Base-by-base conservation (phyloP, 106 monocot genomes). In the Phalaenopsis aphrodite region DNA sequence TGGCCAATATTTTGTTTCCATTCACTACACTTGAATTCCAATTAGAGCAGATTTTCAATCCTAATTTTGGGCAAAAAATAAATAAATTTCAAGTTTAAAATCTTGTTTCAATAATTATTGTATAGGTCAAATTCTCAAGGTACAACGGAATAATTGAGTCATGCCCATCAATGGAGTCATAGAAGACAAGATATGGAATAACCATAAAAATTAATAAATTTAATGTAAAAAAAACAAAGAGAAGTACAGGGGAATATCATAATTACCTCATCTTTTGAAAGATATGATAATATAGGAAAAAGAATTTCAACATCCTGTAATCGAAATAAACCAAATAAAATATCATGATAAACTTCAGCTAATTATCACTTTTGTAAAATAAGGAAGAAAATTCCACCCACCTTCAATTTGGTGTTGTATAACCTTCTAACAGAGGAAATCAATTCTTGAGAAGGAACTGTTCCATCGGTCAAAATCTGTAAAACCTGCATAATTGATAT, bases 261-360 rank as follows among this genome's bases (percentile, higher is more conserved):
- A 61, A 36, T 45, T 81, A 98, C 97, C 94, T 94, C 97, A 75
- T 98, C 92, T 82, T 98, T 98, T 69, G 97, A 81, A 39, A 98
- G 84, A 66, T 81, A 92, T 74, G 94, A 39, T 49, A 98, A 80
- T 72, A 98, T 68, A 71, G 97, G 90, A 61, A 98, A 76, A 48
- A 92, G 84, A 85, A 98, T 83, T 75, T 98, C 94, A 36, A 85
- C 84, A 87, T 98, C 92, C 97, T 98, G 94, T 83, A 87, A 48
- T n/a, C 56, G 85, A 89, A 7, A 49, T 65, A 78, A 83, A 43
- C 1, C 48, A 76, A 58, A 37, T 68, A 18, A 41, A 73, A 83
- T 49, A 41, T 41, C n/a, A 37, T 48, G 55, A 52, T 15, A 84
- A 78, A 45, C 38, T 7, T 61, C 41, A 77, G 67, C n/a, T 19